phyloP scores from a whole-genome alignment of 441 rosid genomes.

The Oxalis stricta region DNA sequence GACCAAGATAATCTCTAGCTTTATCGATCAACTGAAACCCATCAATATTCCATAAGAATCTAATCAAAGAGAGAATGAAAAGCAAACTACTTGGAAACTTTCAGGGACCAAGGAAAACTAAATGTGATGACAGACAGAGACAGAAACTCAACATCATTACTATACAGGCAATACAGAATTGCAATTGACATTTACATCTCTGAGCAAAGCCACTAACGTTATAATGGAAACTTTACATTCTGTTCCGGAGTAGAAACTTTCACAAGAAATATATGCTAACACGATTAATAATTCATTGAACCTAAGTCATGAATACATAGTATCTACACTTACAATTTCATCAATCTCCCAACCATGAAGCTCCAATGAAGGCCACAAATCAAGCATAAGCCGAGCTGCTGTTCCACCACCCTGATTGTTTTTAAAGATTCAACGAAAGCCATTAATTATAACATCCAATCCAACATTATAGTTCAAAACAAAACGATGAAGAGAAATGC shows the following conservation, averaged over 20 bases:
- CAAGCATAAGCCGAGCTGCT: conserved; percentile 74
- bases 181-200: too few relatives aligned
- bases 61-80: background rate
- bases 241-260: too few relatives aligned
- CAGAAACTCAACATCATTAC: background rate
- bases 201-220: too few relatives aligned
- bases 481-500: background rate
- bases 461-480: too few relatives aligned
- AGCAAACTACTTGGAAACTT: background rate
- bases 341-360: conserved; percentile 91
- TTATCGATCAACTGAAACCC: conserved; percentile 46
- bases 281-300: too few relatives aligned
- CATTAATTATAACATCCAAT: background rate
- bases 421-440: background rate
- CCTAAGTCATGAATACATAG: too few relatives aligned
- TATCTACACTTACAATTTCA: conserved; percentile 45
- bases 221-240: too few relatives aligned
- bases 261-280: too few relatives aligned
- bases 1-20: conserved; percentile 49
- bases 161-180: background rate
- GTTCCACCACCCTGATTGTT: conserved; percentile 71
- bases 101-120: background rate
- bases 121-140: background rate
- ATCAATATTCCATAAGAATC: conserved; percentile 1
- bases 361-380: conserved; percentile 55